A percentile compares a stretch with the other conserved stretches of the same genome.
phyloP scores from a whole-genome alignment of 305 asterid species.

The Salvia sclarea region DNA sequence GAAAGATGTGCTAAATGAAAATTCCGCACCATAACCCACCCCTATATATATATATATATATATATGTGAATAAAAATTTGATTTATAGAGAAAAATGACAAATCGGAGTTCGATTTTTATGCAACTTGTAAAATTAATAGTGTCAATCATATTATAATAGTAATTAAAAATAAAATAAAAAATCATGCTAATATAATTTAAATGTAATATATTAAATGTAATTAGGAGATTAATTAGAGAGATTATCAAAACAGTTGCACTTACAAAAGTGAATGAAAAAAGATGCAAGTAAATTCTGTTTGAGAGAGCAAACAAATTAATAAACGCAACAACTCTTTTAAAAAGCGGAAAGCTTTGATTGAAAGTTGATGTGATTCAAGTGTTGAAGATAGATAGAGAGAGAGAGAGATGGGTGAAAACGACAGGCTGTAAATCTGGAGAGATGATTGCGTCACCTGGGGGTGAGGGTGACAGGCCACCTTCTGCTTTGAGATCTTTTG shows the following conservation, averaged over 20 bases:
- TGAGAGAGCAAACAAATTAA: not conserved
- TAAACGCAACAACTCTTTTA: not conserved
- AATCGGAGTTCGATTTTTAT: no score
- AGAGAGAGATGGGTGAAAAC: conserved; percentile 10
- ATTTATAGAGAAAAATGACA: no score
- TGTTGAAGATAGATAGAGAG: not conserved
- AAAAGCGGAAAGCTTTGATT: conserved; percentile 14
- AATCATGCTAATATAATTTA: no score
- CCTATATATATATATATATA: no score
- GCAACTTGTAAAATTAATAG: no score
- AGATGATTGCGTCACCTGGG: conserved; percentile 43
- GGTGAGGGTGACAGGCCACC: conserved; percentile 39
- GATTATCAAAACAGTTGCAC: not conserved
- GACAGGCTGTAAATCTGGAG: conserved; percentile 41
- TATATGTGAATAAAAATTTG: no score
- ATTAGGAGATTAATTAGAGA: no score
- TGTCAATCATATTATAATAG: no score
- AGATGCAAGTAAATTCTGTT: not conserved
- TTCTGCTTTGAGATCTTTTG: conserved; percentile 40
- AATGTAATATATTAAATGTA: no score
- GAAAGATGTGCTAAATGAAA: no score
- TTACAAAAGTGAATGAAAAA: not conserved
- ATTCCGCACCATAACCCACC: no score
- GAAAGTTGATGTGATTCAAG: conserved; percentile 34
- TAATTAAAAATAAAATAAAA: no score